A percentile compares a stretch with the other conserved stretches of the same genome.
Conservation (phyloP, 306 rosid genomes). For the Lablab purpureus region DNA sequence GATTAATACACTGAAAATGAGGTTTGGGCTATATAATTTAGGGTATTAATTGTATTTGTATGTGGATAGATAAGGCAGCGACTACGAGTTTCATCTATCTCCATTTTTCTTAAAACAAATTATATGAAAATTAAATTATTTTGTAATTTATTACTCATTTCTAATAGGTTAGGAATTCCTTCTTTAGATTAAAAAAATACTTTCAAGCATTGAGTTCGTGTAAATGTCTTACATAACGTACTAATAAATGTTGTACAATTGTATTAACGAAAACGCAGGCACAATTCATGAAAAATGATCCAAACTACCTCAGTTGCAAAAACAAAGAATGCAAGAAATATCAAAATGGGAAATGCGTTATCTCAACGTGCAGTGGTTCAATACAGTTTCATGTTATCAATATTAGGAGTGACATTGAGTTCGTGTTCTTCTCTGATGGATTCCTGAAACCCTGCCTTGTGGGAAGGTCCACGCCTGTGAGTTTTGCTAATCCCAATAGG, state of each 20-base stretch:
- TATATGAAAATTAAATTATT: not conserved
- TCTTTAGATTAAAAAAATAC: not conserved
- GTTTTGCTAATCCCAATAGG: conserved; percentile 69
- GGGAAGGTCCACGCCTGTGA: conserved; percentile 53
- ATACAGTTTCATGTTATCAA: conserved; percentile 81
- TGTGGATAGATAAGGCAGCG: not conserved
- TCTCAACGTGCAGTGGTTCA: conserved; percentile 66
- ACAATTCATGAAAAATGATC: conserved; percentile 62
- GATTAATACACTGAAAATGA: not conserved
- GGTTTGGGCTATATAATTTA: not conserved
- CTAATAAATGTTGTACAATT: not conserved
- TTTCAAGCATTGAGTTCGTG: not conserved
- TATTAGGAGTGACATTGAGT: conserved; percentile 84
- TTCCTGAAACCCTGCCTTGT: conserved; percentile 67
- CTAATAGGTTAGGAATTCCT: not conserved
- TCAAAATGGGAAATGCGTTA: conserved; percentile 45
- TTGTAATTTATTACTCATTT: not conserved
- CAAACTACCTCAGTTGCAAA: conserved; percentile 70
- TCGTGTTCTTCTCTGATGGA: conserved; percentile 74
- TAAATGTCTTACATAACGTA: not conserved
- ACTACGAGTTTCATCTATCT: not conserved
- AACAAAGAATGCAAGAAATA: conserved; percentile 59
- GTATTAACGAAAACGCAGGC: conserved; percentile 57
- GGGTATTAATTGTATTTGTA: not conserved
- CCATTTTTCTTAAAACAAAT: not conserved